Conservation (phyloP, 2,329 filamentous ascomycete species). For the Knufia fluminis region DNA sequence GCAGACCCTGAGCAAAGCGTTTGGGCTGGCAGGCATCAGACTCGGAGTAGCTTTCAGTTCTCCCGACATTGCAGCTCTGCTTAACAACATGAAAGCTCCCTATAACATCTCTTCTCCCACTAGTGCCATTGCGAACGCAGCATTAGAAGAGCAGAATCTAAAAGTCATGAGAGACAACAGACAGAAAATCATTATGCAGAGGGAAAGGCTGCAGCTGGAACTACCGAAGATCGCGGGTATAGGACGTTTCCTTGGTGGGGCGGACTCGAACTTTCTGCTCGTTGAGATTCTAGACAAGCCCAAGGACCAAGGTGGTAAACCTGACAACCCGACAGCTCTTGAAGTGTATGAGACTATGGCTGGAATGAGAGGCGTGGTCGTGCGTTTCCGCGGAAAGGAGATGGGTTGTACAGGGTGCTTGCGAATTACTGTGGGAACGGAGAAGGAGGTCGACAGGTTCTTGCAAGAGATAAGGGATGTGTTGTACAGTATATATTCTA, state of each 20-base stretch:
- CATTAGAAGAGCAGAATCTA: constrained; percentile 59
- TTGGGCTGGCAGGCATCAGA: constrained; percentile 87
- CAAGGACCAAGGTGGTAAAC: constrained; percentile 48
- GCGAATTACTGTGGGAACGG: constrained; percentile 85
- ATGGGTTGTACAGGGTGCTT: constrained; percentile 80
- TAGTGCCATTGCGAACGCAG: constrained; percentile 66
- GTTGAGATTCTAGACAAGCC: constrained; percentile 71
- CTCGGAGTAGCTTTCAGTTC: constrained; percentile 78
- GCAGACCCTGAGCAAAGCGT: constrained; percentile 97
- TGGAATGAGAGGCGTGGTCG: constrained; percentile 79
- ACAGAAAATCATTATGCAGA: constrained; percentile 62
- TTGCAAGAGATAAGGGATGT: constrained; percentile 55
- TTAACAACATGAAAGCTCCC: constrained; percentile 90
- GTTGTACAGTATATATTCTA: constrained; percentile 40
- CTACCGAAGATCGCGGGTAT: constrained; percentile 68
- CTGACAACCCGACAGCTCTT: constrained; percentile 69
- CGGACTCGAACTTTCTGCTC: constrained; percentile 78
- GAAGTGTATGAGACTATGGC: constrained; percentile 77
- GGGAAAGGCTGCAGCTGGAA: constrained; percentile 64
- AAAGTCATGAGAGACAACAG: constrained; percentile 62
- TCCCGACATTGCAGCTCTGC: constrained; percentile 61
- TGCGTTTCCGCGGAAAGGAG: constrained; percentile 89
- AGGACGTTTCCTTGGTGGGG: constrained; percentile 70
- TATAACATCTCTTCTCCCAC: constrained; percentile 93
- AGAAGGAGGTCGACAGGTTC: constrained; percentile 73